phyloP scores from a whole-genome alignment of 495 filamentous ascomycete genomes.

The Neurospora tetraspora region DNA sequence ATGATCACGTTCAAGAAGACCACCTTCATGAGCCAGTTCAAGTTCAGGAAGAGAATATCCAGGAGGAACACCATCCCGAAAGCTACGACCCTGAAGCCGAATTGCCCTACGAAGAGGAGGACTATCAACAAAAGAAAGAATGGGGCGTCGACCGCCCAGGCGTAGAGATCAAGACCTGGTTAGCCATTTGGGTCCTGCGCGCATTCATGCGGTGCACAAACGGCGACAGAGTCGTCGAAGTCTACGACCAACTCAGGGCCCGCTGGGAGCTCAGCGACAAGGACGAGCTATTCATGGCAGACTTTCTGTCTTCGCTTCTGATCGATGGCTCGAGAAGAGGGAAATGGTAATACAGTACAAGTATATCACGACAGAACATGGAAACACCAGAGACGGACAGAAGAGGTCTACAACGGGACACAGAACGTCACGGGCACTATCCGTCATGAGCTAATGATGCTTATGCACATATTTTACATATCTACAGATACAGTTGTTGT shows the following conservation, averaged over 20 bases:
- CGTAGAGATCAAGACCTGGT: constrained; percentile 38
- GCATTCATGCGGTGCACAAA: constrained; percentile 36
- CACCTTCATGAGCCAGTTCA: neutral
- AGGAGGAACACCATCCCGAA: neutral
- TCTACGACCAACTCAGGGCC: constrained; percentile 29
- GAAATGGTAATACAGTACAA: neutral
- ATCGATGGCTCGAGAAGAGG: neutral
- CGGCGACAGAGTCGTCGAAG: constrained; percentile 24
- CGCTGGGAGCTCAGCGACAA: constrained; percentile 24
- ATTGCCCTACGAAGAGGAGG: neutral
- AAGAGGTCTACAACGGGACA: neutral
- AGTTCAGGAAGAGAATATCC: neutral
- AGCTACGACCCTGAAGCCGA: neutral
- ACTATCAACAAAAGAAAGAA: neutral
- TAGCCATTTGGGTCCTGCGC: constrained; percentile 36
- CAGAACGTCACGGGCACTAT: neutral
- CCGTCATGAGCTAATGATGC: neutral
- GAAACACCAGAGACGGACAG: neutral
- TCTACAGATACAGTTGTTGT: neutral
- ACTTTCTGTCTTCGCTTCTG: constrained; percentile 16
- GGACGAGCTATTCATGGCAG: constrained; percentile 29
- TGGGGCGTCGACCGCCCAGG: constrained; percentile 11
- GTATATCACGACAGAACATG: neutral
- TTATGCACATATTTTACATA: neutral
- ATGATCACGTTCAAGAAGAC: neutral